Base-by-base conservation (phyloP, 139 green algal species). In the Chlorella sorokiniana region DNA sequence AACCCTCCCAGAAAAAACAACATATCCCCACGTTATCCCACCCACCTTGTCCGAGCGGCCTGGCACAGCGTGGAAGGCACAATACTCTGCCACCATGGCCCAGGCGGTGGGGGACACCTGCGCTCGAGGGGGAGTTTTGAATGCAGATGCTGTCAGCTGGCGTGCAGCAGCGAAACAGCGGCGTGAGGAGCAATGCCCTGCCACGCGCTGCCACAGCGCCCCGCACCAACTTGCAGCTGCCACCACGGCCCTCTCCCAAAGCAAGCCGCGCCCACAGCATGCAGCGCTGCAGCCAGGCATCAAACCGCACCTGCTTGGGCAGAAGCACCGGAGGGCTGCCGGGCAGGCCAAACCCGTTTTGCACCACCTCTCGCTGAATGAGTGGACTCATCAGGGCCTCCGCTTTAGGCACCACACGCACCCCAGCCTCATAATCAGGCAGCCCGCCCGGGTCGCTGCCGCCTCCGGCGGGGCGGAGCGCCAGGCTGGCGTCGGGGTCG, bases 41-140 rank as follows among this genome's bases (percentile, higher is more conserved):
- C 29, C n/a, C 40, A 86, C 83, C 81, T 95, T 94, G 84, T 94
- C 90, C 2, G 88, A 93, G 27, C 90, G 76, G 10, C 90, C 90
- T 6, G 83, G 78, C 31, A 86, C 86, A 1, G 79, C 61, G 74
- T 94, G 90, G 72, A 88, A 94, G 37, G 63, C 67, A 74, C 90
- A 94, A 71, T 94, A 94, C 40, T 88, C 79, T 29, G 88, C 51
- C 22, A 94, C 84, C 29, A 93, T 86, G 20, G 79, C 63, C 71
- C 92, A 85, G 38, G 88, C 67, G 3, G 89, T 81, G 25, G 35
- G 41, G 22, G 69, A 72, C 0, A 91, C 84, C 87, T 91, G 81
- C 62, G 71, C 59, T 37, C 20, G 11, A 56, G 48, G 14, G 48
- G 11, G 48, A 56, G 14, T 25, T 16, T 56, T 56, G 48, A 25